Evolutionary conservation across 192 early-diverging fungal species (phyloP).

Genomic region (Haplosporangium gracile): DNA sequence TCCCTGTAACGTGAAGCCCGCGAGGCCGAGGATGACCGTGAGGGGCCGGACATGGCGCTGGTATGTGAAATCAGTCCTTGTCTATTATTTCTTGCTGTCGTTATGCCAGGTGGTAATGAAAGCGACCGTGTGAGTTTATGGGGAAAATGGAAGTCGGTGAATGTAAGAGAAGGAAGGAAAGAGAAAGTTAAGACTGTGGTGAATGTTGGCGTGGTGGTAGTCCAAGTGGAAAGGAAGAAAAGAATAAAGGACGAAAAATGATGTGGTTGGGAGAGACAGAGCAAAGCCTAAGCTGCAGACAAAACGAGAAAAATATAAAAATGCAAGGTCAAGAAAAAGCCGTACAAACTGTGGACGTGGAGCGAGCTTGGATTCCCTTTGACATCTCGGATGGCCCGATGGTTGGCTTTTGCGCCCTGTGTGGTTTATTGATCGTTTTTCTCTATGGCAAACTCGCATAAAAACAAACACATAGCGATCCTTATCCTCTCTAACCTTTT

Average conservation of each 20-base stretch:
- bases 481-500: neutral
- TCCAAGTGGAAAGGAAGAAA: neutral
- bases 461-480: neutral
- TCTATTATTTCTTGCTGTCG: neutral
- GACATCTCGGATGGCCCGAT: neutral
- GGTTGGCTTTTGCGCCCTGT: neutral
- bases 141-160: neutral
- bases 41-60: constrained; percentile 28
- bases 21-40: constrained; percentile 35
- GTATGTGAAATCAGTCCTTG: neutral
- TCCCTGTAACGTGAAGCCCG: constrained; percentile 17
- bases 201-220: too few species aligned
- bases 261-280: neutral
- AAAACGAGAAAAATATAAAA: neutral
- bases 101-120: neutral
- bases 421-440: neutral
- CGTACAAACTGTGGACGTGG: neutral
- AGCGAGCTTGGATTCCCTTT: neutral
- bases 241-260: neutral
- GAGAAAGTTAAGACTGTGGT: neutral
- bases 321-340: neutral
- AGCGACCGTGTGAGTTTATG: neutral
- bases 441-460: neutral
- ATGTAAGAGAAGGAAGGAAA: neutral
- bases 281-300: too few species aligned